A percentile compares a stretch with the other conserved stretches of the same genome.
These are phyloP conservation scores for Coprinopsis sp. DNA, from an alignment of 768 basidiomycete species.

Conservation along the genomic window DNA sequence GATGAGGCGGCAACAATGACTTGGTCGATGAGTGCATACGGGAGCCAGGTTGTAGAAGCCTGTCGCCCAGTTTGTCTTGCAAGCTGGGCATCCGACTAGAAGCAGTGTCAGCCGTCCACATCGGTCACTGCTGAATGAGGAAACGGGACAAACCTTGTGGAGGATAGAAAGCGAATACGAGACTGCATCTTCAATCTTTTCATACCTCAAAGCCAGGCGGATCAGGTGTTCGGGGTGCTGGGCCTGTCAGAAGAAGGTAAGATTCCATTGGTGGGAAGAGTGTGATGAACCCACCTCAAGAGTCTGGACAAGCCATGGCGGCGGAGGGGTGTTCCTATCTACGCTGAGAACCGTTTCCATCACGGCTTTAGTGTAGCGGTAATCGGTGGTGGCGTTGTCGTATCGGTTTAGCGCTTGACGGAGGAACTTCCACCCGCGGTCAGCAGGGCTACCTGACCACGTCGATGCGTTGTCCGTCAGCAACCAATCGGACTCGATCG, in stretches of 20 bases:
- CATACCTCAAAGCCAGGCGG: constrained; percentile 71
- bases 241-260: constrained; percentile 36
- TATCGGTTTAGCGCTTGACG: constrained; percentile 74
- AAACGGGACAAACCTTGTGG: constrained; percentile 49
- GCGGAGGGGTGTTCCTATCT: constrained; percentile 59
- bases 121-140: constrained; percentile 3
- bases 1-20: constrained; percentile 62
- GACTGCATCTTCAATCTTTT: constrained; percentile 72
- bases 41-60: constrained; percentile 69
- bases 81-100: constrained; percentile 50
- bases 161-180: constrained; percentile 68
- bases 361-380: constrained; percentile 69
- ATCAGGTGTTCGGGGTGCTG: constrained; percentile 84
- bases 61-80: constrained; percentile 44
- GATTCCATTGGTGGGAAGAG: background rate
- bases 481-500: constrained; percentile 78
- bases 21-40: constrained; percentile 81
- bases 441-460: constrained; percentile 77
- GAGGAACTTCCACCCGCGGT: constrained; percentile 86
- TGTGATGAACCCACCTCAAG: constrained; percentile 50
- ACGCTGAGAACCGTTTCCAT: constrained; percentile 72
- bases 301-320: constrained; percentile 77
- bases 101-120: constrained; percentile 11
- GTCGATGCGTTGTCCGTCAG: constrained; percentile 73
- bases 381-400: constrained; percentile 67